phyloP scores from a whole-genome alignment of 371 early-diverging fungal genomes.

The Rhizomucor miehei region DNA sequence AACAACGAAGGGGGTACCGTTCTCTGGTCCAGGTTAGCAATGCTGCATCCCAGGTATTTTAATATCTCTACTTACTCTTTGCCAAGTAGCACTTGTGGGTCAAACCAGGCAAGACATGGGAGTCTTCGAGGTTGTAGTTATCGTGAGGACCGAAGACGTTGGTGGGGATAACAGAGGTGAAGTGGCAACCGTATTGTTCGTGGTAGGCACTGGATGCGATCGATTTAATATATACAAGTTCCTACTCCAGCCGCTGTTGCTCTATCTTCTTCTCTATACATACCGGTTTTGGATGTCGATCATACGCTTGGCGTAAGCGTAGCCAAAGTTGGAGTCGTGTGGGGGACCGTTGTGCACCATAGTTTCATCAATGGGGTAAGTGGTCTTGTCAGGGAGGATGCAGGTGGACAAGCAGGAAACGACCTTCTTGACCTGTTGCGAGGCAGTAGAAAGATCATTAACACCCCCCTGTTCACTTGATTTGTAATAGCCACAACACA shows the following conservation, averaged over 20 bases:
- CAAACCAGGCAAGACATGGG: constrained; percentile 84
- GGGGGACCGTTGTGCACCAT: constrained; percentile 90
- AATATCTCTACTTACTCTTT: constrained; percentile 44
- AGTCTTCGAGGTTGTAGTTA: constrained; percentile 79
- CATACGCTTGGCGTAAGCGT: constrained; percentile 86
- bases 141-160: constrained; percentile 88
- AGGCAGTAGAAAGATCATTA: not conserved
- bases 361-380: constrained; percentile 86
- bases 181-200: constrained; percentile 81
- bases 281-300: constrained; percentile 86
- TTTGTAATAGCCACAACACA: not conserved
- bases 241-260: not conserved
- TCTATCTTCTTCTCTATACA: constrained; percentile 4
- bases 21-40: constrained; percentile 38
- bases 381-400: constrained; percentile 85
- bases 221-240: not conserved
- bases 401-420: constrained; percentile 88
- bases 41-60: not conserved
- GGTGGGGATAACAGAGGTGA: constrained; percentile 85
- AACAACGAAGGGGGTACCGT: constrained; percentile 73
- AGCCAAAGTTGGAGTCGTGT: constrained; percentile 86
- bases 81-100: constrained; percentile 87
- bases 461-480: not conserved
- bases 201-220: constrained; percentile 61
- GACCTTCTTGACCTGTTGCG: constrained; percentile 69